These are phyloP conservation scores for Albatrellus ellisii DNA, from an alignment of 768 basidiomycete species.

Conservation along the genomic window DNA sequence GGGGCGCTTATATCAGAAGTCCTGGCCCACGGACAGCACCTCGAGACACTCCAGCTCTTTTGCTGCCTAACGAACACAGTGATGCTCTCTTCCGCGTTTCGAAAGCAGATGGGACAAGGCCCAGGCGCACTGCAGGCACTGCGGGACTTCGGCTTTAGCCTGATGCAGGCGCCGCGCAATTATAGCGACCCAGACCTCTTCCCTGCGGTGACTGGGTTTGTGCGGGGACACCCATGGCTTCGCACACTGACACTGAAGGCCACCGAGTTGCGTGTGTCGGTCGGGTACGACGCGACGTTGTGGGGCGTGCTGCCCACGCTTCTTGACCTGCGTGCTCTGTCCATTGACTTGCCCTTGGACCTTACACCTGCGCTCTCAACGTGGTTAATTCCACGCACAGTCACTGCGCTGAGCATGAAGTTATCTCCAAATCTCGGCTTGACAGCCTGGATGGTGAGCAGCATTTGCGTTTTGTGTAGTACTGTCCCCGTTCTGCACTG, in stretches of 20 bases:
- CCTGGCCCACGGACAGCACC: constrained; percentile 44
- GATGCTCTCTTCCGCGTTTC: constrained; percentile 36
- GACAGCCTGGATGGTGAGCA: constrained; percentile 21
- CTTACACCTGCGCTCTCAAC: constrained; percentile 48
- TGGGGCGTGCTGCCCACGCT: constrained; percentile 62
- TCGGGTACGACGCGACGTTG: constrained; percentile 55
- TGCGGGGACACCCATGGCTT: constrained; percentile 40
- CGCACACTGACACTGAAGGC: constrained; percentile 37
- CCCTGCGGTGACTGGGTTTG: constrained; percentile 53
- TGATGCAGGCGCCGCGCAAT: constrained; percentile 15
- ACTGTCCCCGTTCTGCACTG: constrained; percentile 19
- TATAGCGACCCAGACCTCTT: constrained; percentile 45
- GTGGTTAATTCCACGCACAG: constrained; percentile 46
- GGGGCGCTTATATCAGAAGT: constrained; percentile 45
- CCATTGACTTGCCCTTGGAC: constrained; percentile 52
- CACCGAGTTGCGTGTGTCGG: constrained; percentile 27
- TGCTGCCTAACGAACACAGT: constrained; percentile 27
- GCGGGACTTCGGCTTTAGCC: constrained; percentile 42
- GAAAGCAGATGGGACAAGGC: constrained; percentile 4
- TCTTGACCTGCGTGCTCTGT: constrained; percentile 34
- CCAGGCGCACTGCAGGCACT: constrained; percentile 41
- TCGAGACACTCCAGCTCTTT: constrained; percentile 45
- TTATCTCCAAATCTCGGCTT: constrained; percentile 17
- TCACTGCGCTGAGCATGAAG: constrained; percentile 36
- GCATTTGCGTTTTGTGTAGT: constrained; percentile 12